Base-by-base conservation (phyloP, 2,329 filamentous ascomycete genomes). In the Exserohilum turcica region DNA sequence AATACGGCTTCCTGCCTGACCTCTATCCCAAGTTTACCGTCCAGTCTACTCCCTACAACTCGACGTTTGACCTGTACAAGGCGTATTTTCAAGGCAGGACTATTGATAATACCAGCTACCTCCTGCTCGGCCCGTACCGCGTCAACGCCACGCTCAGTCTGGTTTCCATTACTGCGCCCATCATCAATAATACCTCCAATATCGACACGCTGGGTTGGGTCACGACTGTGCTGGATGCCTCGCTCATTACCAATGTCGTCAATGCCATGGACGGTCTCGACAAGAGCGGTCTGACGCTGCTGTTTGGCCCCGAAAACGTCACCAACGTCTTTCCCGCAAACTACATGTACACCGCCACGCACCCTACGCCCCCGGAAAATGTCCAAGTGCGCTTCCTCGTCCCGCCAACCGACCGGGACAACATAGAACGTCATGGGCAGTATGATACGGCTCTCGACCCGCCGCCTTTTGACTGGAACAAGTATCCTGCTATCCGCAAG, bases 21-120 rank as follows among this genome's bases (percentile, higher is more conserved):
- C 80, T 96, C 2, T 96, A 91, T 67, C 92, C 92, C 0, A 92
- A 92, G 63, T 82, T 96, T 52, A 90, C 87, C 0, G 91, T 90
- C 66, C 64, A 70, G 10, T 57, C 72, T 1, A 70, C 72, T 10
- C 54, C 60, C 1, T 54, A 70, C 42, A 76, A 77, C 56, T 31
- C 45, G 5, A 54, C 58, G 2, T 64, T 56, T 53, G 74, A 76
- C 59, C 61, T 43, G 35, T 75, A 74, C 8, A 71, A 68, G 43
- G 81, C 79, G 3, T 68, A 68, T 3, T 80, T 75, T 48, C 61
- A 79, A 6, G 79, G 78, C 15, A 70, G 73, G 33, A 60, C 62
- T 0, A 71, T 86, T 12, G 76, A 78, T 36, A 60, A 66, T 15
- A 73, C 72, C n/a, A 78, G 76, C 5, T 85, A 85, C 1, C 78